Base-by-base conservation (phyloP, 2,329 filamentous ascomycete genomes). In the Fusarium tuaranense region DNA sequence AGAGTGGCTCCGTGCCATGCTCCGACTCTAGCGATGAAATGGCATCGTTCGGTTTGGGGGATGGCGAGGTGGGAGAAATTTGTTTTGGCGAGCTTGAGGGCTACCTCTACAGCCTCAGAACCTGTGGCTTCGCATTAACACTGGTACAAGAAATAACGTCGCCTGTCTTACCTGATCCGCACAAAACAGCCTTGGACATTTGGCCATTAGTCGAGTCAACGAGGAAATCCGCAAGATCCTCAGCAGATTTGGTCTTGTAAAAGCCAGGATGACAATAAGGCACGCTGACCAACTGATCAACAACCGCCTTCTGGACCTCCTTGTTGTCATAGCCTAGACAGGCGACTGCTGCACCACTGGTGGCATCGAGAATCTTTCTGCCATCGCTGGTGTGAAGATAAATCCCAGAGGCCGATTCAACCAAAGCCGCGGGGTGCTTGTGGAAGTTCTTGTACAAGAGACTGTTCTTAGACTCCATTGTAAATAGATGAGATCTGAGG, bases 381-480 rank as follows among this genome's bases (percentile, higher is more conserved):
- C 76, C 76, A 70, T 78, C 75, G 20, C 63, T 74, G 0, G 73
- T 76, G 20, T 76, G 65, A 27, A 78, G 69, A 41, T 65, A 76
- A 7, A 77, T 76, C 6, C 75, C 75, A 0, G 58, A 41, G 0
- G 74, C 72, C 0, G 74, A 77, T n/a, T 77, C 70, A 4, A 77
- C 39, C 7, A 77, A 65, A 22, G 75, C 75, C 0, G 72, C 75
- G 7, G 75, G 75, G 27, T 77, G 75, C 27, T 74, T 76, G 12
- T 77, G 72, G 1, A 77, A 77, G 65, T 77, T 77, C 44, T 77
- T 77, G 75, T 77, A 77, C 2, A 77, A 55, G 20, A 77, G 75
- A 30, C 75, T 77, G 72, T 77, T 77, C 39, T 66, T 72, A n/a
- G 72, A 71, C 5, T 66, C 48, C 74, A 76, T 76, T 18, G 34